Base-by-base conservation (phyloP, 352 stramenopile genomes). In the Globisporangium sylvaticum region DNA sequence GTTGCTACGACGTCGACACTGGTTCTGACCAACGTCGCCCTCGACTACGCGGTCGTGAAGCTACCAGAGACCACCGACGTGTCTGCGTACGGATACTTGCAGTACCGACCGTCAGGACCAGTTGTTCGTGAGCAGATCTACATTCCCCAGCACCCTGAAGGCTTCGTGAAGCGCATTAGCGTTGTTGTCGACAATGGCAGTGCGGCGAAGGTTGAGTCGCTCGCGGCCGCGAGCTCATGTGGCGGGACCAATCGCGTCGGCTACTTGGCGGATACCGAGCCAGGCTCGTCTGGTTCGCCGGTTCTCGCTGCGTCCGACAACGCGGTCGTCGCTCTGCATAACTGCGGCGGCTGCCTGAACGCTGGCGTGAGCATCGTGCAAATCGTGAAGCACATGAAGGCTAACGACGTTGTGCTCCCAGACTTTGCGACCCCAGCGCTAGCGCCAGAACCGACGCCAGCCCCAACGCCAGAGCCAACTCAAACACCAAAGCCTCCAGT, bases 1-100 rank as follows among this genome's bases (percentile, higher is more conserved):
- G 74, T 66, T 4, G 75, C 77, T 9, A 78, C 75, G 2, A 71
- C 58, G 1, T 56, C 72, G 15, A 73, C 64, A 12, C 66, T 80
- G 7, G 44, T 86, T 3, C 50, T 62, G 6, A 66, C 61, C 12
- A 64, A 73, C 60, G 25, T 48, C 8, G 52, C 54, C 2, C 61
- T 76, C 20, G 79, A 86, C 66, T 88, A 83, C 64, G 64, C 79
- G 27, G 63, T 88, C 9, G 58, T 88, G 31, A 84, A 86, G 60
- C 68, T 80, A 44, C 65, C 66, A 12, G 31, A 65, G 8, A 66
- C 44, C 1, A 53, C 64, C 1, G 69, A 81, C 25, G 63, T 80
- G 3, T 70, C 65, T 32, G 12, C 50, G 39, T 84, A 75, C 42
- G 75, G 75, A 1, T 75, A 72, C 63, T 65, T 87, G 25, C 69